Evolutionary conservation across 1,284 basidiomycete species (phyloP).

Genomic region (Termitomyces sp.): DNA sequence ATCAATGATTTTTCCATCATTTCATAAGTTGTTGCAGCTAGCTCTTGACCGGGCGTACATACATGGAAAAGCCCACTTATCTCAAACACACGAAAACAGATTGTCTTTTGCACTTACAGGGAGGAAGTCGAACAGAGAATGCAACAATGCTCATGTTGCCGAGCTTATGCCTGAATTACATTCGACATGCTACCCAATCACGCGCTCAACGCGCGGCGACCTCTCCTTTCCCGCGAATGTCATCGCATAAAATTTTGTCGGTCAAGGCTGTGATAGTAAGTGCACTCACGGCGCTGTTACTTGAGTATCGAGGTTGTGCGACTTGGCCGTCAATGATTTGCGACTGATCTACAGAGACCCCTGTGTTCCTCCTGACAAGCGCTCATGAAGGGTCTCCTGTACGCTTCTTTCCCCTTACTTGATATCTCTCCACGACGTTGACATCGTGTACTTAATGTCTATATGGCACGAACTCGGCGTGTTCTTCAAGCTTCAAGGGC

Average conservation of each 20-base stretch:
- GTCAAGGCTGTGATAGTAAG: neutral
- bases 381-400: neutral
- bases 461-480: slow-evolving; percentile 64
- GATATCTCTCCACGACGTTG: neutral
- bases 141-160: neutral
- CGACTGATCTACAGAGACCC: neutral
- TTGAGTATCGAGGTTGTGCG: neutral
- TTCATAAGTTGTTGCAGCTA: neutral
- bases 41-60: neutral
- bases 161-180: neutral
- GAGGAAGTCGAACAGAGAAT: neutral
- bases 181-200: neutral
- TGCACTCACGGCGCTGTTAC: neutral
- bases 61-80: neutral
- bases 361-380: neutral
- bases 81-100: neutral
- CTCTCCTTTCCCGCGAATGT: neutral
- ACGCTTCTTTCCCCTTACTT: neutral
- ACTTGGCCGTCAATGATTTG: neutral
- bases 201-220: neutral
- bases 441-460: slow-evolving; percentile 11
- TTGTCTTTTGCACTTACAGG: neutral
- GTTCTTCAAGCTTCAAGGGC: slow-evolving; percentile 45
- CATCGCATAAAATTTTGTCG: neutral
- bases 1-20: neutral